phyloP scores from a whole-genome alignment of 164 flowering plant species.

The grape (Vitis vinifera) region DNA sequence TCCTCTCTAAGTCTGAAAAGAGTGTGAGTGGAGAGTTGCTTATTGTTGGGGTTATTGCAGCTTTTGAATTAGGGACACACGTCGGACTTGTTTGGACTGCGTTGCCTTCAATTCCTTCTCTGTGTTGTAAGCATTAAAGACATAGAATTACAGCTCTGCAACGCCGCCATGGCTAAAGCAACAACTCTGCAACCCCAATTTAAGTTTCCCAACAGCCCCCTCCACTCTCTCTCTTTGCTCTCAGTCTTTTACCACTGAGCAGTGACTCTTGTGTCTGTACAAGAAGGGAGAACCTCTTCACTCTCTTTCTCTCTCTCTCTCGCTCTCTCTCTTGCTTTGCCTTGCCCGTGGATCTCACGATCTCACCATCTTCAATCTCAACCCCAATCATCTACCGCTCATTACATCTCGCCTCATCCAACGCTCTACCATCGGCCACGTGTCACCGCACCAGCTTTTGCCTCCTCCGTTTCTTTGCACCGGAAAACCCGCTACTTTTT shows the following conservation, averaged over 20 bases:
- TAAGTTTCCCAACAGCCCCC: slow-evolving; percentile 15
- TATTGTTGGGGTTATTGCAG: slow-evolving; percentile 1
- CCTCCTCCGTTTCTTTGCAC: slow-evolving; percentile 21
- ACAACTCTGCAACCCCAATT: slow-evolving; percentile 29
- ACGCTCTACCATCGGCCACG: slow-evolving; percentile 25
- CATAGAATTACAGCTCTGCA: slow-evolving; percentile 44
- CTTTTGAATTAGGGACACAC: slow-evolving; percentile 5
- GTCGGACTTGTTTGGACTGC: not conserved
- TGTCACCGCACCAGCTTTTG: slow-evolving; percentile 21
- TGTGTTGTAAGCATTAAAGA: slow-evolving; percentile 24
- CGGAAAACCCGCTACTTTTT: slow-evolving; percentile 41
- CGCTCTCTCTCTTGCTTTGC: slow-evolving; percentile 6
- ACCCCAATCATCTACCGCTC: slow-evolving; percentile 7
- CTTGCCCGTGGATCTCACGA: slow-evolving; percentile 10
- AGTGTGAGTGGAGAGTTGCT: not conserved
- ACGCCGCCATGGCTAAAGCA: slow-evolving; percentile 48
- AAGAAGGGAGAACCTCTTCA: not conserved
- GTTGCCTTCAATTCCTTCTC: slow-evolving; percentile 24
- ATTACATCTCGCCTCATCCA: slow-evolving; percentile 19
- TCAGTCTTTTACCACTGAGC: slow-evolving; percentile 9
- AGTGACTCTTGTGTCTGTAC: not conserved
- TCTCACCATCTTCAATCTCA: slow-evolving; percentile 3
- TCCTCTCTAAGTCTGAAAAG: not conserved
- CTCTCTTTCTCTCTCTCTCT: slow-evolving; percentile 1
- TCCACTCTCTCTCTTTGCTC: not conserved